phyloP scores from a whole-genome alignment of 148 eudicot genomes.

The Cornus suecica region DNA sequence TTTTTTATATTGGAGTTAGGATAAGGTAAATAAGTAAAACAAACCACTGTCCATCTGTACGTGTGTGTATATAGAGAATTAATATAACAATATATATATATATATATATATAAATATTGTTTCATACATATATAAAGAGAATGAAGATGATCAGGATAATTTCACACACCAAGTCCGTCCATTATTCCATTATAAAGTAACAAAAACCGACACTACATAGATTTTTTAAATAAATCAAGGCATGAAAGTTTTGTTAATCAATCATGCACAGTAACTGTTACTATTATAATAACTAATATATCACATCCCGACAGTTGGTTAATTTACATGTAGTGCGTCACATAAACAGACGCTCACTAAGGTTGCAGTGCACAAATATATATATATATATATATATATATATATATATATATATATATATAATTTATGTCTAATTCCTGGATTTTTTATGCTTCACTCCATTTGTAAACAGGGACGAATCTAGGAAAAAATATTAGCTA shows the following conservation, averaged over 20 bases:
- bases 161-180: background rate
- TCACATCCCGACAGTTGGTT: background rate
- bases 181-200: background rate
- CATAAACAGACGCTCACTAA: background rate
- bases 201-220: background rate
- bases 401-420: background rate
- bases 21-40: constrained; percentile 2
- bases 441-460: background rate
- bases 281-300: background rate
- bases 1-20: background rate
- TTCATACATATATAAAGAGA: background rate
- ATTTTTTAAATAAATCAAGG: too few species aligned
- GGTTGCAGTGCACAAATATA: background rate
- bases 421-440: background rate
- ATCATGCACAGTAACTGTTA: too few species aligned
- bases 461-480: background rate
- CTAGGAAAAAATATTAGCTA: too few species aligned
- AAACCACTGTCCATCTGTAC: background rate
- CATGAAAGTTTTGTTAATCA: background rate
- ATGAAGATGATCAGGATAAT: background rate
- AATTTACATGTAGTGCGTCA: background rate
- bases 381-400: background rate
- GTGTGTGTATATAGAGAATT: too few species aligned
- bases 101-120: too few species aligned
- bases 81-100: too few species aligned